These are phyloP conservation scores for Colletotrichum tamarilloi DNA, from an alignment of 2,329 filamentous ascomycete genomes.

Conservation along the genomic window DNA sequence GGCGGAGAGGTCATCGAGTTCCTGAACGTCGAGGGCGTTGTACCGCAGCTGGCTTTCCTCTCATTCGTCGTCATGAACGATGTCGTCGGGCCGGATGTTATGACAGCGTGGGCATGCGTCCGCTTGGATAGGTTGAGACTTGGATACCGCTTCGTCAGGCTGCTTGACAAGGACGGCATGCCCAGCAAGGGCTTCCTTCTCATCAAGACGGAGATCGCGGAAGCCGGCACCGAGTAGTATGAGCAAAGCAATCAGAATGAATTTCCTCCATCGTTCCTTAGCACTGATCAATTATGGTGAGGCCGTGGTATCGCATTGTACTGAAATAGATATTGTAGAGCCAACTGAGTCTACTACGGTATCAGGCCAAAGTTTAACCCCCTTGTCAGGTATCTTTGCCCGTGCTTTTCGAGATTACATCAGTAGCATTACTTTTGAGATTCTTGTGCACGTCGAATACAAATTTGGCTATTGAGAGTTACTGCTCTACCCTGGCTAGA, in stretches of 20 bases:
- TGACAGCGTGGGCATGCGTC: slow-evolving; percentile 91
- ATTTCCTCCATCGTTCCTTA: not conserved
- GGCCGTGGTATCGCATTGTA: not conserved
- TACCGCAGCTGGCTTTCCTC: slow-evolving; percentile 78
- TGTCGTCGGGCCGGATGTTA: slow-evolving; percentile 79
- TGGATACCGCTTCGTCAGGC: slow-evolving; percentile 77
- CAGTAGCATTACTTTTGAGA: too few relatives aligned
- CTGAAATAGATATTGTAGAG: not conserved
- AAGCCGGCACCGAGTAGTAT: not conserved
- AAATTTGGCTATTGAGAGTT: too few relatives aligned
- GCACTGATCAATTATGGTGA: too few relatives aligned
- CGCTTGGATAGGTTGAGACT: slow-evolving; percentile 81
- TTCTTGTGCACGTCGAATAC: too few relatives aligned
- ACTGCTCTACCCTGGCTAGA: too few relatives aligned
- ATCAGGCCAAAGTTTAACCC: too few relatives aligned
- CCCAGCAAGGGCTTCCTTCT: slow-evolving; percentile 5
- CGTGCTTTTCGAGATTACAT: too few relatives aligned
- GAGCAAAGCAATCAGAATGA: not conserved
- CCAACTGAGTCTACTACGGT: not conserved
- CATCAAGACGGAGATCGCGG: not conserved
- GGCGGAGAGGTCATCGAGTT: slow-evolving; percentile 69
- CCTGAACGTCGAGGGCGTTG: slow-evolving; percentile 62
- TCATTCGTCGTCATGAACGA: slow-evolving; percentile 90
- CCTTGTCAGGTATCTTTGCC: too few relatives aligned
- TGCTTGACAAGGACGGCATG: slow-evolving; percentile 12